Percentiles rank a stretch among this genome's conserved stretches.
Evolutionary conservation across 2,329 filamentous ascomycete genomes (phyloP).

Genomic region (Fonsecaea pugnacius): DNA sequence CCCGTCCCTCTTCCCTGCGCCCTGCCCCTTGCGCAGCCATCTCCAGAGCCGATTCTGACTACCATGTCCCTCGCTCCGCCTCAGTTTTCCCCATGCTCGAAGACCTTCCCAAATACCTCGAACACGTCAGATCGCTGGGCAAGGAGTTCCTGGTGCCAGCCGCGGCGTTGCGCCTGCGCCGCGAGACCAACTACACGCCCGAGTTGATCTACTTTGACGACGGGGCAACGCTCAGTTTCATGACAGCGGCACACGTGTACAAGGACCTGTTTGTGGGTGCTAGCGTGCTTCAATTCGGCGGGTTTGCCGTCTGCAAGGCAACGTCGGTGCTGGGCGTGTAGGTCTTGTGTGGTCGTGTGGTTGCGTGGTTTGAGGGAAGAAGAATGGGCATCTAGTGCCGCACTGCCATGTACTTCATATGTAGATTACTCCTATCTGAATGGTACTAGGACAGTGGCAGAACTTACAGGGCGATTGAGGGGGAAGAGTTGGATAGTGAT

Average conservation of each 20-base stretch:
- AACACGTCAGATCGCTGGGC: conserved; percentile 25
- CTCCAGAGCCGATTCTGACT: too few species aligned
- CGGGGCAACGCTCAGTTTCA: conserved; percentile 30
- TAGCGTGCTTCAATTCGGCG: conserved; percentile 26
- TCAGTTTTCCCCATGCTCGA: conserved; percentile 33
- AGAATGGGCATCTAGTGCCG: too few species aligned
- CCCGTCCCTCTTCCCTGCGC: not conserved
- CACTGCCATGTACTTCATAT: too few species aligned
- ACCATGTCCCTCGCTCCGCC: not conserved
- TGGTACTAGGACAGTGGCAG: too few species aligned
- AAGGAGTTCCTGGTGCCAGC: conserved; percentile 31
- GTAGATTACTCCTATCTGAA: too few species aligned
- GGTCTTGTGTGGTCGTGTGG: too few species aligned
- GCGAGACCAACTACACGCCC: conserved; percentile 22
- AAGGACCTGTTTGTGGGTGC: conserved; percentile 23
- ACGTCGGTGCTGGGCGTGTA: conserved; percentile 3
- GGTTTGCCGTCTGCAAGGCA: conserved; percentile 27
- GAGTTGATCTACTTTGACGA: conserved; percentile 31
- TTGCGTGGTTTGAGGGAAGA: conserved; percentile 3
- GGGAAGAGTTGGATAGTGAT: too few species aligned
- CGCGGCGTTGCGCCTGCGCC: conserved; percentile 26
- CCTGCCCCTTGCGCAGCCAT: too few species aligned
- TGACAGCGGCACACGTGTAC: conserved; percentile 26
- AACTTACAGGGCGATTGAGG: not conserved
- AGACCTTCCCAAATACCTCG: conserved; percentile 22